A percentile compares a stretch with the other conserved stretches of the same genome.
Evolutionary conservation across 352 stramenopile genomes (phyloP).

Genomic region (Phytophthora fragariae): DNA sequence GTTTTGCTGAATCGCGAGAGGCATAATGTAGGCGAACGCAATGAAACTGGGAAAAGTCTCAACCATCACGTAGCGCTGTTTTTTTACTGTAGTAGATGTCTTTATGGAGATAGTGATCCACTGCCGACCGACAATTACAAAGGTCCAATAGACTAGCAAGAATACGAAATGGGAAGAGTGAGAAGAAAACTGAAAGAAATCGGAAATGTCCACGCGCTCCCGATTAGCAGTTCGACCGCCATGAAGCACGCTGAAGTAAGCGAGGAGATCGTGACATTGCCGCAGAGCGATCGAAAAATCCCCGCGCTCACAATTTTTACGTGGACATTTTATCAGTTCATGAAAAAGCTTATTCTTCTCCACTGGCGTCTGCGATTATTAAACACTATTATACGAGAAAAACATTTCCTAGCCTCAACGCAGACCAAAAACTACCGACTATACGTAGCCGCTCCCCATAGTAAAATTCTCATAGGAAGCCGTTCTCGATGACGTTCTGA

Average conservation of each 20-base stretch:
- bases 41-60: background rate
- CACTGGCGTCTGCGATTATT: background rate
- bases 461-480: slow-evolving; percentile 21
- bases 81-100: background rate
- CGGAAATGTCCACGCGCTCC: background rate
- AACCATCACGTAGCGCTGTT: background rate
- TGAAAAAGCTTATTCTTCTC: background rate
- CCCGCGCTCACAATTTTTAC: background rate
- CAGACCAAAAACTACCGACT: background rate
- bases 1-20: background rate
- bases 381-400: background rate
- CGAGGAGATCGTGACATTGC: background rate
- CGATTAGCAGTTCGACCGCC: background rate
- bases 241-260: background rate
- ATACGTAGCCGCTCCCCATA: background rate
- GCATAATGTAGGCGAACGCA: background rate
- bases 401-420: background rate
- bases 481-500: slow-evolving; percentile 48
- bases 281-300: background rate
- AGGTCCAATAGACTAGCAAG: background rate
- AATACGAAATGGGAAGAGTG: slow-evolving; percentile 1
- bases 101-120: background rate
- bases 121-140: background rate
- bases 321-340: background rate
- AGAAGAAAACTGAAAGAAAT: background rate